Base-by-base conservation (phyloP, 2,329 filamentous ascomycete genomes). In the Chaetomium olivaceum region DNA sequence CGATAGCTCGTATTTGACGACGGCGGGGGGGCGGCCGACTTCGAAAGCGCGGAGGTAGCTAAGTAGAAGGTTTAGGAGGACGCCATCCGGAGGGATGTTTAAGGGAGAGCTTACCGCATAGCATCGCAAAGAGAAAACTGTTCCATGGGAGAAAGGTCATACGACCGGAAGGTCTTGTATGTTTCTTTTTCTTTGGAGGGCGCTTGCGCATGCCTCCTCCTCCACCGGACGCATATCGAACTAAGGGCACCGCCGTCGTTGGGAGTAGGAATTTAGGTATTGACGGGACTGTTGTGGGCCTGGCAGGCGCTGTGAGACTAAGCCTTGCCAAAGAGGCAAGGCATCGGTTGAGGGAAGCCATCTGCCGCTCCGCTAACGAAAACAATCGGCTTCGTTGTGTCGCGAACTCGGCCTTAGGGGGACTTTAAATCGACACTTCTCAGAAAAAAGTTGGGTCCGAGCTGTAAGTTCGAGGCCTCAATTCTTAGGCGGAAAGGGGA, bases 1-100 rank as follows among this genome's bases (percentile, higher is more conserved):
- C 73, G 91, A 86, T 59, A 98, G 74, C 77, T 98, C 95, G 81
- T 99, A 99, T 78, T 97, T 98, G 71, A 88, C 83, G 12, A 83
- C 82, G 2, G 85, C 83, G 3, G 91, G 90, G 58, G 89, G 85
- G 61, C 87, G 87, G 74, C 95, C 94, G 72, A 97, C 93, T 85
- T 99, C 95, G 74, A 90, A 89, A 57, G 95, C 94, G 74, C 92
- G 91, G 70, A 99, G 87, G 76, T 97, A 95, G 76, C 93, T 97
- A 71, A 31, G 3, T 3, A 14, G 1, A n/a, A 7, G 19, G 48
- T 61, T 61, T 36, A 61, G 58, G 21, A 7, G 0, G 23, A 59
- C 39, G 54, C 4, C 46, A 12, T 3, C 4, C 6, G 19, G 19
- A n/a, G 25, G 23, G 39, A 58, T 1, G 11, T 9, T 2, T 4